Evolutionary conservation across 208 protist species (phyloP), one percentile per base, ranked within the genome.

Genomic region (Acanthamoeba triangularis): DNA sequence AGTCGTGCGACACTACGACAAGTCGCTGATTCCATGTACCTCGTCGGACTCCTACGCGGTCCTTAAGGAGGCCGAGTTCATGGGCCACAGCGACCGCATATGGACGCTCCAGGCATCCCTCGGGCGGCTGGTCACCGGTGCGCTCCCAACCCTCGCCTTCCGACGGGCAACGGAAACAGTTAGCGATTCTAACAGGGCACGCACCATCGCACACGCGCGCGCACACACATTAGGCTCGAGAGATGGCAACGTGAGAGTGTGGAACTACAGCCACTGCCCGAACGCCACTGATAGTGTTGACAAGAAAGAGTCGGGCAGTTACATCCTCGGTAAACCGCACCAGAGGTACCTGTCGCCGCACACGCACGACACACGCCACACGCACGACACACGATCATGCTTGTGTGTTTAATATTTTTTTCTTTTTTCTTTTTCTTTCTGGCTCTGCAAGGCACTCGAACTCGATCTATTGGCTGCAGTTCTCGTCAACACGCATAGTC

Each of bases 391-490:
- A n/a, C n/a, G n/a, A n/a, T n/a, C n/a, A n/a, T n/a, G n/a, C n/a
- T n/a, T n/a, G n/a, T n/a, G n/a, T n/a, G n/a, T n/a, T n/a, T n/a
- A n/a, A n/a, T n/a, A n/a, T n/a, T n/a, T n/a, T n/a, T n/a, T n/a
- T n/a, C n/a, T n/a, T n/a, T n/a, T n/a, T n/a, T n/a, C n/a, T n/a
- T n/a, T n/a, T n/a, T n/a, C n/a, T n/a, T n/a, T n/a, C n/a, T n/a
- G n/a, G n/a, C n/a, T n/a, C n/a, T n/a, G n/a, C n/a, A n/a, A 82
- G 74, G 25, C 84, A 90, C 49, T 44, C 84, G n/a, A 90, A 90
- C n/a, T 90, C 84, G 3, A 90, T 90, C 35, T 90, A 90, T 28
- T 90, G 84, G 84, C 49, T 90, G 28, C 84, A 90, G 54, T 90
- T 67, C 49, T 90, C 84, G 11, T 72, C 84, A 18, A 90, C 84